Evolutionary conservation across 2,329 filamentous ascomycete genomes (phyloP), one percentile per base, ranked within the genome.

Genomic region (Pestalotiopsis sp.): DNA sequence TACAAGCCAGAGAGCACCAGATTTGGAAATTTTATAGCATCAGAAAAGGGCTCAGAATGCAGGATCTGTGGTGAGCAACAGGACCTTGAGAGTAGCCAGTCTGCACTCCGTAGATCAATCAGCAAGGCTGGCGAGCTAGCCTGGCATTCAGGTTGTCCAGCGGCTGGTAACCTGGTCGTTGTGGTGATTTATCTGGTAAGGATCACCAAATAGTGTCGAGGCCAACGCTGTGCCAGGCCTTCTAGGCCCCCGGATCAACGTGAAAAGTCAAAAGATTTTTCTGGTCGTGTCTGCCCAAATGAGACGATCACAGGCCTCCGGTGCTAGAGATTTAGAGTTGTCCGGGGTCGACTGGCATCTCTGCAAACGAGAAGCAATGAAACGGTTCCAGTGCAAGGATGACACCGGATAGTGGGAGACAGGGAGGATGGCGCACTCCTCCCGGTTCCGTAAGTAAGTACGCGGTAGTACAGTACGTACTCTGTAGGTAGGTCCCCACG

Each of bases 11-110:
- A 66, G 65, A 40, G 5, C 31, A 62, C 69, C 68, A 67, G 61
- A 68, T 68, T 61, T 68, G 61, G 71, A 72, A 68, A 68, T 70
- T 73, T 72, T 70, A 71, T 69, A 69, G 70, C 68, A 31, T 27
- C 17, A 52, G 45, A 52, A 23, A 52, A n/a, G 17, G 41, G 41
- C 13, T 17, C 41, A 45, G 25, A 40, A 20, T 41, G 31, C 7
- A 62, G 27, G 11, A 38, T 41, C 27, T 62, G 12, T 36, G 25
- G 13, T 36, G n/a, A 40, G 38, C 17, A 36, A 9, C 31, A 36
- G 31, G 31, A 36, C 31, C 27, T 36, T 36, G 31, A 36, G 31
- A 36, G 31, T 36, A 36, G 31, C 7, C 31, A 36, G 31, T 36
- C 31, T 17, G 59, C 14, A 36, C n/a, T 36, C n/a, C 36, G 25